These are phyloP conservation scores for Cylindrodendrum hubeiense DNA, from an alignment of 2,329 filamentous ascomycete genomes.

Conservation along the genomic window DNA sequence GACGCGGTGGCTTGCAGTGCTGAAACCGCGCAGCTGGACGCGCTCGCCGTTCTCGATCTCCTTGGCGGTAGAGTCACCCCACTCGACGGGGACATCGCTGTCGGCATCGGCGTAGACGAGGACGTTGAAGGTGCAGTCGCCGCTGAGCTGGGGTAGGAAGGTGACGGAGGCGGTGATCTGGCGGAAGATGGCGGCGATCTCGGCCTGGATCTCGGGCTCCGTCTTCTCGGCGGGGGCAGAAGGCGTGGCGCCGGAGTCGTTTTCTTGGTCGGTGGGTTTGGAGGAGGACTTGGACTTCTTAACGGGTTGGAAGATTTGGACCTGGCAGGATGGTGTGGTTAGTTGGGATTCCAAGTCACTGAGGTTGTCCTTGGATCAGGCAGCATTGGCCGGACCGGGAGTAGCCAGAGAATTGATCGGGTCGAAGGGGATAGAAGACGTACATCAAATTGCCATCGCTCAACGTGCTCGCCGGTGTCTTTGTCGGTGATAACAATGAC, in stretches of 20 bases:
- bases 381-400: too few species aligned
- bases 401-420: too few species aligned
- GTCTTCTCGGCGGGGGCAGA: constrained; percentile 75
- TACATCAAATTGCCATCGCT: constrained; percentile 98
- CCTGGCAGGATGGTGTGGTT: constrained; percentile 40
- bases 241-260: constrained; percentile 58
- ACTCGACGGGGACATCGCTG: constrained; percentile 96
- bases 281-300: constrained; percentile 63
- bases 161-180: constrained; percentile 99
- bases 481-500: constrained; percentile 98
- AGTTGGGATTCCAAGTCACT: constrained; percentile 4
- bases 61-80: constrained; percentile 98
- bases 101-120: constrained; percentile 97
- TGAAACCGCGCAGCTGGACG: constrained; percentile 95
- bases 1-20: constrained; percentile 92
- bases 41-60: constrained; percentile 96
- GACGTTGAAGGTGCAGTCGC: constrained; percentile 98
- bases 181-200: constrained; percentile 96
- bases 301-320: constrained; percentile 54
- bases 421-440: constrained; percentile 29
- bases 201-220: constrained; percentile 92
- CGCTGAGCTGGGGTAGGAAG: constrained; percentile 88
- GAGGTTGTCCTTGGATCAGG: constrained; percentile 10
- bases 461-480: constrained; percentile 95
- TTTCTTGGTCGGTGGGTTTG: constrained; percentile 76